Conservation (phyloP, 2,329 filamentous ascomycete species). For the Stylonectria norvegica region DNA sequence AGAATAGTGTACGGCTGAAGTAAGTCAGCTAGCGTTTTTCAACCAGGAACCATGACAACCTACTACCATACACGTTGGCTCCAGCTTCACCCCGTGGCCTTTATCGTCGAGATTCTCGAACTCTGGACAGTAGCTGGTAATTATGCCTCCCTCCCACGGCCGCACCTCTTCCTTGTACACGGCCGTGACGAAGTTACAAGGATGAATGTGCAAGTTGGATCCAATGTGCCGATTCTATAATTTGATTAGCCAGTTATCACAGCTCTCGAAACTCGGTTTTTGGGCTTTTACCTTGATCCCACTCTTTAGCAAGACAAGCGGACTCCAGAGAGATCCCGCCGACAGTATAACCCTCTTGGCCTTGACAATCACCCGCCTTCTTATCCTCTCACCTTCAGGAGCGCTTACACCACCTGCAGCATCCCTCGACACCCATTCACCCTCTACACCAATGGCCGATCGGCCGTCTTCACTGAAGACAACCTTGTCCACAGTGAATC, state of each 20-base stretch:
- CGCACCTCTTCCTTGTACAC: slow-evolving; percentile 67
- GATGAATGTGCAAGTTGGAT: slow-evolving; percentile 77
- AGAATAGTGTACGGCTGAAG: slow-evolving; percentile 61
- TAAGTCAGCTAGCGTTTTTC: slow-evolving; percentile 14
- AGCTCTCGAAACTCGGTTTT: slow-evolving; percentile 1
- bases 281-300: slow-evolving; percentile 70
- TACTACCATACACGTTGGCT: slow-evolving; percentile 68
- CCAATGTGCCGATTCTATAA: slow-evolving; percentile 73
- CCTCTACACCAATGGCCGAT: slow-evolving; percentile 67
- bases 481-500: slow-evolving; percentile 68
- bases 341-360: slow-evolving; percentile 81
- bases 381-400: slow-evolving; percentile 43
- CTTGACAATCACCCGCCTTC: slow-evolving; percentile 64
- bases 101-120: slow-evolving; percentile 78
- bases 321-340: slow-evolving; percentile 72
- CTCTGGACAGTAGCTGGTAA: slow-evolving; percentile 73
- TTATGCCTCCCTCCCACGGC: slow-evolving; percentile 72
- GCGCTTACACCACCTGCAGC: slow-evolving; percentile 55
- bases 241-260: slow-evolving; percentile 17
- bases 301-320: slow-evolving; percentile 71
- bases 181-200: slow-evolving; percentile 56
- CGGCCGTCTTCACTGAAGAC: slow-evolving; percentile 60
- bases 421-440: slow-evolving; percentile 72
- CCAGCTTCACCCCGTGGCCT: slow-evolving; percentile 80
- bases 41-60: too few relatives aligned